Base-by-base conservation (phyloP, 106 monocot genomes). In the Dendrobium chrysotoxum region DNA sequence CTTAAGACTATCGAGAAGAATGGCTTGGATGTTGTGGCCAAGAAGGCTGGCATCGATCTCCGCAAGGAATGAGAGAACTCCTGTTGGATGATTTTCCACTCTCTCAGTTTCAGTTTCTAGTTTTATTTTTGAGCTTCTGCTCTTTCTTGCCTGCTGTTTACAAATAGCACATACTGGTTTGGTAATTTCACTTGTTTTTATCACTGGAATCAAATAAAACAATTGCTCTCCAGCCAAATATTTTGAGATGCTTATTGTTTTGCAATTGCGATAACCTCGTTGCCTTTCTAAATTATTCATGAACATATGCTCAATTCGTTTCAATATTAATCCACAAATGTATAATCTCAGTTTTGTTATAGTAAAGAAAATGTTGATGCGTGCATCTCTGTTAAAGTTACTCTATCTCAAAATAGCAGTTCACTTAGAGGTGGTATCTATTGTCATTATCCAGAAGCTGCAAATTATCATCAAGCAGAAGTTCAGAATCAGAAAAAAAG, bases 1-100 rank as follows among this genome's bases (percentile, higher is more conserved):
- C 81, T 97, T 28, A 92, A 92, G 75, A 97, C 94, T 76, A 97
- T 94, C 28, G 97, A 97, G 82, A 97, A 97, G 90, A 94, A 97
- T 44, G 97, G 97, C 40, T 81, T 98, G 30, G 97, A 98, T 64
- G 94, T 92, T 2, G 92, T 98, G 7, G 94, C 92, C 6, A 92
- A 94, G 82, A 98, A 98, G 85, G 97, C 94, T 23, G 97, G 97
- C 2, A 98, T 98, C 17, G 97, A 98, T 80, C 92, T 94, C 73
- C 78, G 87, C 46, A 97, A 90, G 68, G 80, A 88, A 80, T 91
- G 80, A 91, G 79, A 35, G 25, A 38, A 7, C 54, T 13, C 16
- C 35, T 12, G 38, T 70, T 7, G 71, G 11, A 65, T 65, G 3
- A 23, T 23, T 26, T 23, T 61, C 61, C n/a, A 25, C 64, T 65